These are phyloP conservation scores for Cnidoscolus chayamansa DNA, from an alignment of 441 rosid genomes.

Conservation along the genomic window DNA sequence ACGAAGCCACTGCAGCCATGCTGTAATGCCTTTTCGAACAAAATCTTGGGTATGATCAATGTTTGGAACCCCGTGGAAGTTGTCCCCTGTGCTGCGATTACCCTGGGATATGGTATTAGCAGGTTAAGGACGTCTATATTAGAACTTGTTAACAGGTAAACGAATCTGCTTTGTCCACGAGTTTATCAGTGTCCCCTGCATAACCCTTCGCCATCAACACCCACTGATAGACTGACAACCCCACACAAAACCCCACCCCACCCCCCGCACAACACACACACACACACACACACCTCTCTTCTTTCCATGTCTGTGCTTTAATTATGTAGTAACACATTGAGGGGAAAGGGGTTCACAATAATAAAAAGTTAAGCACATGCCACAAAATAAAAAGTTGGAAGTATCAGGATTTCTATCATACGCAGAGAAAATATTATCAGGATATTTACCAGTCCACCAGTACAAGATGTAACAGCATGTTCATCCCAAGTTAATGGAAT, in stretches of 20 bases:
- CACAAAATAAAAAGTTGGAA: neutral
- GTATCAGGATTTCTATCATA: no score
- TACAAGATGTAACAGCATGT: slow-evolving; percentile 84
- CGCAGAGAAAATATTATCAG: neutral
- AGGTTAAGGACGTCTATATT: slow-evolving; percentile 15
- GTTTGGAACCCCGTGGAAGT: slow-evolving; percentile 88
- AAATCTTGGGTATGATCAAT: slow-evolving; percentile 82
- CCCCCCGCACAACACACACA: neutral
- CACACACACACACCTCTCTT: no score
- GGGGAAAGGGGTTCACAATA: neutral
- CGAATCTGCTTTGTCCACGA: neutral
- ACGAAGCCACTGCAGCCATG: slow-evolving; percentile 82
- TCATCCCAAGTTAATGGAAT: slow-evolving; percentile 79
- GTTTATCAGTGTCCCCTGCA: neutral
- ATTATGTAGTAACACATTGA: neutral
- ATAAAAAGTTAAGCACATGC: neutral
- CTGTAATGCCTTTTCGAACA: slow-evolving; percentile 75
- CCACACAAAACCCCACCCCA: no score
- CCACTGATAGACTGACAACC: no score
- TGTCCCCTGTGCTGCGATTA: slow-evolving; percentile 76
- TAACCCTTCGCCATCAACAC: neutral
- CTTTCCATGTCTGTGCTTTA: neutral
- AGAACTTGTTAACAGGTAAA: neutral
- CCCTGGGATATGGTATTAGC: slow-evolving; percentile 45
- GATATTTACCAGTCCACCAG: slow-evolving; percentile 73